Evolutionary conservation across 768 basidiomycete species (phyloP), one percentile per base, ranked within the genome.

Genomic region (Dioszegia crocea): DNA sequence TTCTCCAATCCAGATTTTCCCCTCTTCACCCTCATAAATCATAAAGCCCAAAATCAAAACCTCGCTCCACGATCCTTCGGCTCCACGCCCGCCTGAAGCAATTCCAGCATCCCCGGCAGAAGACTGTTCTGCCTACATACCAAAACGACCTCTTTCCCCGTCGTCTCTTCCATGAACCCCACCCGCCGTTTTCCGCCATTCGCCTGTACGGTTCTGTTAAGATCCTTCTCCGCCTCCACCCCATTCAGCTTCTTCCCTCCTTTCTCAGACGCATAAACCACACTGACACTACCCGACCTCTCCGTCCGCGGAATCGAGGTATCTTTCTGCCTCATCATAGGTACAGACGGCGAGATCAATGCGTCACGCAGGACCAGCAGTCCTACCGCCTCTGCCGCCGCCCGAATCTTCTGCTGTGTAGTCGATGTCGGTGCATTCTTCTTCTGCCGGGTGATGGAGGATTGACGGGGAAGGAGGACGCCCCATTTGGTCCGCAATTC

Each of bases 91-190:
- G 64, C 64, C 47, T 71, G 68, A 11, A 74, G 56, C 27, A 77
- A 81, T 50, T 85, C 83, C 45, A 94, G 81, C 55, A 92, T 84
- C 31, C 84, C 79, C 2, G 88, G 83, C 36, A 97, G 84, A 14
- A 88, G 82, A 71, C 91, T 91, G 68, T 96, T 98, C 76, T 96
- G 92, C 64, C 85, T 84, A 73, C 91, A 93, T 30, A 88, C 83
- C 67, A 87, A 77, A 70, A 89, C 86, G 60, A 98, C 77, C 68
- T 94, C 92, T 57, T 85, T 84, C n/a, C 88, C 85, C 31, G 85
- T 88, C 86, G 83, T 67, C 82, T 79, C 64, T 84, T 84, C 87
- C 56, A 84, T 78, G 73, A 82, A 85, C 17, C 87, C 86, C 17
- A 38, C 31, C 21, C 23, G 16, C 36, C 23, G 17, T 14, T 39